Evolutionary conservation across 331 rosid species (phyloP), one percentile per base, ranked within the genome.

Genomic region (Pyrus hybrid): DNA sequence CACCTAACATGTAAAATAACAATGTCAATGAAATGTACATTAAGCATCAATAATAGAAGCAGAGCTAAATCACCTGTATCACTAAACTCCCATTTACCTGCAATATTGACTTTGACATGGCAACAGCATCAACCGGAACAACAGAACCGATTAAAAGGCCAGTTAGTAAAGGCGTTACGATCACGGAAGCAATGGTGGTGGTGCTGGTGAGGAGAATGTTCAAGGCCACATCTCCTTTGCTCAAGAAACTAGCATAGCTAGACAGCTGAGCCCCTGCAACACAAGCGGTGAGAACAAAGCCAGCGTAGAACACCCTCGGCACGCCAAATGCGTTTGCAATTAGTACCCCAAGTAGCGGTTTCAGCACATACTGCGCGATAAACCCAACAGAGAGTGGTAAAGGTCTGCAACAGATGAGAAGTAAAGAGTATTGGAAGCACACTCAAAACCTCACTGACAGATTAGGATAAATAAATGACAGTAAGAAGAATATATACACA

Each of bases 221-320:
- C n/a, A n/a, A n/a, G n/a, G 99, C 97, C 61, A 94, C 90, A 76
- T 94, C 99, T 32, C 97, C 97, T 84, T 94, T 94, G 87, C 99
- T 89, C 76, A 94, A 82, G 79, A 92, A 92, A 80, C 89, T 94
- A 53, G 97, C 99, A 32, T 92, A 94, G 85, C 92, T 92, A 56
- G 99, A 94, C 5, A 94, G 81, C 79, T 94, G 99, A 78, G 99
- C 99, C 68, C 99, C 99, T 21, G 96, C 87, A 83, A 94, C 99
- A 84, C 97, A 92, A 64, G 97, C 79, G 56, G 88, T 85, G 80
- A 94, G 96, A 79, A 94, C 89, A 86, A 94, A 94, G 67, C 99
- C 99, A 0, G 97, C 88, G 63, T 83, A 92, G 83, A 94, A 92
- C 84, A 87, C 82, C 70, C 79, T 85, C 14, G 99, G 76, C 76